Evolutionary conservation across 2,329 filamentous ascomycete genomes (phyloP).

Genomic region (Colletotrichum chlorophyti): DNA sequence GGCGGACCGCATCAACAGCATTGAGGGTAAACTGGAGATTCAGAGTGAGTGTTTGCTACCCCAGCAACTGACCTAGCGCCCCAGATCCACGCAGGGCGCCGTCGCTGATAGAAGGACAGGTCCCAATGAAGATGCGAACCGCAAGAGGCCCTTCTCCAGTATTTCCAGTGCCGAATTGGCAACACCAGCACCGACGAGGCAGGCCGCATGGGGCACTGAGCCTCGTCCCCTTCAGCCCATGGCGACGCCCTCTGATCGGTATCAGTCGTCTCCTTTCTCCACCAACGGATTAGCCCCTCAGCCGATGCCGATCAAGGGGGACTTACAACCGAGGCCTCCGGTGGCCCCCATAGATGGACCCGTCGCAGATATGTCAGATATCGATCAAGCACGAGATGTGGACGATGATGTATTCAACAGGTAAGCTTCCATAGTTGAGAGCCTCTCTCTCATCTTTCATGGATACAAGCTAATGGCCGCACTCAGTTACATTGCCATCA

Average conservation of each 20-base stretch:
- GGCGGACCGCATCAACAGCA: constrained; percentile 80
- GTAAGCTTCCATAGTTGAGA: constrained; percentile 40
- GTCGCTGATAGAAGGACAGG: no score
- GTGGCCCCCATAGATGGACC: constrained; percentile 42
- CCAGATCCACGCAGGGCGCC: no score
- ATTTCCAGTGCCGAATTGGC: constrained; percentile 43
- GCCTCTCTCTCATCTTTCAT: neutral
- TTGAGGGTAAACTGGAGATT: constrained; percentile 77
- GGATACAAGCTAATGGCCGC: neutral
- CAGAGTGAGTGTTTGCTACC: constrained; percentile 38
- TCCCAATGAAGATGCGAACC: constrained; percentile 30
- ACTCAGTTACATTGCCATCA: constrained; percentile 67
- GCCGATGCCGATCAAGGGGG: constrained; percentile 46
- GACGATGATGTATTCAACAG: constrained; percentile 54
- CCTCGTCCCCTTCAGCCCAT: constrained; percentile 51
- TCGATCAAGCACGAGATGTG: constrained; percentile 42
- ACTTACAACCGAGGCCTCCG: constrained; percentile 43
- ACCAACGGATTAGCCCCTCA: constrained; percentile 54
- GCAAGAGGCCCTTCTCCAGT: constrained; percentile 44
- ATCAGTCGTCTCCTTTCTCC: constrained; percentile 40
- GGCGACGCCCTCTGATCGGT: constrained; percentile 40
- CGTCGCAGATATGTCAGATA: constrained; percentile 42
- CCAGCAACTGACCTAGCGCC: no score
- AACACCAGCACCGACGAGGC: constrained; percentile 46
- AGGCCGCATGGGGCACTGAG: constrained; percentile 55